Conservation (phyloP, 495 filamentous ascomycete genomes). For the Schizothecium vesticola region DNA sequence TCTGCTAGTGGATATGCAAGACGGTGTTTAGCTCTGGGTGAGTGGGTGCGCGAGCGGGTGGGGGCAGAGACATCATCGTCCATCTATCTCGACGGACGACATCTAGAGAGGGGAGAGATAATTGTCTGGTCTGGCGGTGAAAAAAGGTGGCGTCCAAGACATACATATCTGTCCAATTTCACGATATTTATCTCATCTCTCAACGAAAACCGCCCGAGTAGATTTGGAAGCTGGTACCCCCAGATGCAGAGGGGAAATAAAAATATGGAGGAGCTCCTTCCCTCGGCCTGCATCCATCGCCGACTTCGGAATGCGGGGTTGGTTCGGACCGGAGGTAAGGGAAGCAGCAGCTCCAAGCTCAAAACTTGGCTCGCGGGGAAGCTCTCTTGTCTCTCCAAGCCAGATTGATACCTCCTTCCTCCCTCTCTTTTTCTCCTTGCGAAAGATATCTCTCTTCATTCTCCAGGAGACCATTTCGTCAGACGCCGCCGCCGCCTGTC, state of each 20-base stretch:
- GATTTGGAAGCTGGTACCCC: background rate
- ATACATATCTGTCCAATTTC: background rate
- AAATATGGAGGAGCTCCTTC: background rate
- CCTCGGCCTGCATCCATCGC: background rate
- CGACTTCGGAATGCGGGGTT: conserved; percentile 15
- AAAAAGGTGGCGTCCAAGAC: background rate
- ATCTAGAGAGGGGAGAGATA: background rate
- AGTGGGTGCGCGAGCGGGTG: background rate
- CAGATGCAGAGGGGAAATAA: background rate
- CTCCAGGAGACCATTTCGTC: background rate
- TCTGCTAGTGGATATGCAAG: background rate
- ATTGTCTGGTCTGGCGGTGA: background rate
- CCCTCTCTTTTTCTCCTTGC: background rate
- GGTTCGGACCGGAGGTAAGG: background rate
- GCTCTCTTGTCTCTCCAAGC: background rate
- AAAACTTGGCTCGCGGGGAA: conserved; percentile 11
- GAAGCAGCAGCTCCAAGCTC: conserved; percentile 2
- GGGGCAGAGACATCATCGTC: background rate
- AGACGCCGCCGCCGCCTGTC: background rate
- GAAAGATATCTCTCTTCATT: background rate
- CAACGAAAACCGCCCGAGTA: background rate
- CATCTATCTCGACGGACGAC: background rate
- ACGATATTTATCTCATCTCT: background rate
- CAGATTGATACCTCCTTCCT: background rate
- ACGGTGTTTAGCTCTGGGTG: background rate